Evolutionary conservation across 202 grass and related monocot species (phyloP), one percentile per base, ranked within the genome.

Genomic region (Schoenoplectus tabernaemontani): DNA sequence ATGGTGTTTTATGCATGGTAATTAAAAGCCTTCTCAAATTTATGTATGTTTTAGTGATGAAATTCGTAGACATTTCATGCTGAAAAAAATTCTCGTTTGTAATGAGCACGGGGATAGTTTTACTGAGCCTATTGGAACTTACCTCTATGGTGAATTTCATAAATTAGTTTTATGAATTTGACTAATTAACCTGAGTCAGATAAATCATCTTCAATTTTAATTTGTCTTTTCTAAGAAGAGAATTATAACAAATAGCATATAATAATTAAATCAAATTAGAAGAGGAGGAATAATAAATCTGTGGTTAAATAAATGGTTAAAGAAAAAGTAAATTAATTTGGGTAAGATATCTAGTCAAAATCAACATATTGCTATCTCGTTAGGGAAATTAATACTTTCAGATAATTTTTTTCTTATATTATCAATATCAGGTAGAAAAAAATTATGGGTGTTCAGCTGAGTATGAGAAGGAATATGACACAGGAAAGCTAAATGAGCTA

Each of bases 371-470:
- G n/a, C n/a, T n/a, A n/a, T n/a, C n/a, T 48, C 22, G 5, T 80
- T 48, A 26, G 36, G 57, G 47, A 42, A 46, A 7, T 15, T 63
- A 7, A 47, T 32, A 22, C 15, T 17, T 48, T 80, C 13, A 48
- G 58, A 62, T 17, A n/a, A 32, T 9, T 33, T 28, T 70, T 15
- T 12, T 77, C 17, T n/a, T n/a, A 41, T 62, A 36, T 24, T 62
- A 23, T n/a, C 64, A 61, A 23, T 62, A 23, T 69, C 80, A 99
- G 96, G 96, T 99, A 9, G 92, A 99, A 91, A 92, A 99, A 68
- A 95, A 90, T 86, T 95, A 99, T 72, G 96, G 96, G 86, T 85
- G 95, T 13, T 95, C 96, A 59, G 96, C 96, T 46, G 88, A 92
- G 82, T 95, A 99, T 78, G 92, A 99, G 81, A 85, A 85, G 69